phyloP scores from a whole-genome alignment of 768 basidiomycete species.

The Dacryopinax spathularia region DNA sequence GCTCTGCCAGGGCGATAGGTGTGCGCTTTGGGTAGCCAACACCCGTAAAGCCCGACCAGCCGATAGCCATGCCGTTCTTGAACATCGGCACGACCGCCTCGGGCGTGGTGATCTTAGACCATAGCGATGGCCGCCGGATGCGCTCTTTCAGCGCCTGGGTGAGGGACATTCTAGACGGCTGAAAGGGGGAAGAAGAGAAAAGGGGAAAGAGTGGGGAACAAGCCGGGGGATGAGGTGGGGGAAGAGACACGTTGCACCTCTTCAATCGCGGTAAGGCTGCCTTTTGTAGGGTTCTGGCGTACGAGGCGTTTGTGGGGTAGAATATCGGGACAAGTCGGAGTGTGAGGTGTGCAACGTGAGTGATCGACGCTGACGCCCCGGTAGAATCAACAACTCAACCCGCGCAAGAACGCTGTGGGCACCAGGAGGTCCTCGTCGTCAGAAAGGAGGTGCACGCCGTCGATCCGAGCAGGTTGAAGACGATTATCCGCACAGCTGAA shows the following conservation, averaged over 20 bases:
- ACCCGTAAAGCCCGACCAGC: slow-evolving; percentile 10
- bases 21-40: slow-evolving; percentile 7
- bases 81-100: slow-evolving; percentile 11
- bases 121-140: background rate
- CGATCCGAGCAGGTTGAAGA: no score
- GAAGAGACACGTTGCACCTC: background rate
- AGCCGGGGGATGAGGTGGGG: background rate
- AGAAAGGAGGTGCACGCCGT: background rate
- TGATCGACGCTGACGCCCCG: background rate
- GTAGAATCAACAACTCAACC: background rate
- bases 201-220: background rate
- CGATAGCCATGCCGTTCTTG: slow-evolving; percentile 12
- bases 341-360: background rate
- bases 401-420: background rate
- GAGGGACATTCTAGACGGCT: background rate
- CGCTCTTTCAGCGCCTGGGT: slow-evolving; percentile 1
- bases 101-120: slow-evolving; percentile 6
- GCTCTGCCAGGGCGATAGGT: slow-evolving; percentile 16
- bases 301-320: background rate
- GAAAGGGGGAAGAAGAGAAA: background rate
- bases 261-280: background rate
- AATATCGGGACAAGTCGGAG: background rate
- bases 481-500: no score
- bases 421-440: background rate
- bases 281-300: background rate